Base-by-base conservation (phyloP, 768 basidiomycete genomes). In the Pulveroboletus sp. region DNA sequence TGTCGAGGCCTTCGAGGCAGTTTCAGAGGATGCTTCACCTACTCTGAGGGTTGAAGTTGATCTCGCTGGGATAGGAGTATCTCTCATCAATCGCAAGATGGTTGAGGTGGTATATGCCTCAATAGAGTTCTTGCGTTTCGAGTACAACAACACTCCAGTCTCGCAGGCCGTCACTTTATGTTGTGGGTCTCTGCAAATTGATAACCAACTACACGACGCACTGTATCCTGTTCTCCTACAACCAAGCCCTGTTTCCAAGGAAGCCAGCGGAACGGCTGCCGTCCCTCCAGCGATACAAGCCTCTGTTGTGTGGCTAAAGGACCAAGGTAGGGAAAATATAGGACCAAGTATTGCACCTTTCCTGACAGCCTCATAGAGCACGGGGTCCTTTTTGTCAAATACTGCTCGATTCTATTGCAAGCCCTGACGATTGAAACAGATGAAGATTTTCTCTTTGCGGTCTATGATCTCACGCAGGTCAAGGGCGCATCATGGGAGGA, bases 181-280 rank as follows among this genome's bases (percentile, higher is more conserved):
- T 8, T 88, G 86, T 62, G 90, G 88, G n/a, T 84, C 78, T 58
- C 76, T 99, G 11, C 94, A 98, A 65, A 79, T 98, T 51, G 96
- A 99, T 71, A 99, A 98, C 63, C 96, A 99, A 64, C 79, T 99
- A 12, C 95, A 98, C 51, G 96, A 98, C 50, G 94, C 93, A 16
- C 64, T 94, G 12, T 99, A 85, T 73, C 93, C 96, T 2, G 93
- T 98, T 47, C 83, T 98, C 47, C 74, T 98, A 37, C 95, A 98
- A 63, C 95, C 96, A 0, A 93, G 92, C 7, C 89, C 93, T 0
- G 78, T 97, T 27, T 76, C 85, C 7, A 87, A 82, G 60, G 82
- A 90, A 53, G 79, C 80, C 0, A 82, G 77, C 48, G 83, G 83
- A 43, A 80, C 89, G 19, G 89, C 87, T 20, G 83, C 89, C 3